These are phyloP conservation scores for Saccharomyces pastorianus DNA, from an alignment of 1,139 yeast genomes.

Conservation along the genomic window DNA sequence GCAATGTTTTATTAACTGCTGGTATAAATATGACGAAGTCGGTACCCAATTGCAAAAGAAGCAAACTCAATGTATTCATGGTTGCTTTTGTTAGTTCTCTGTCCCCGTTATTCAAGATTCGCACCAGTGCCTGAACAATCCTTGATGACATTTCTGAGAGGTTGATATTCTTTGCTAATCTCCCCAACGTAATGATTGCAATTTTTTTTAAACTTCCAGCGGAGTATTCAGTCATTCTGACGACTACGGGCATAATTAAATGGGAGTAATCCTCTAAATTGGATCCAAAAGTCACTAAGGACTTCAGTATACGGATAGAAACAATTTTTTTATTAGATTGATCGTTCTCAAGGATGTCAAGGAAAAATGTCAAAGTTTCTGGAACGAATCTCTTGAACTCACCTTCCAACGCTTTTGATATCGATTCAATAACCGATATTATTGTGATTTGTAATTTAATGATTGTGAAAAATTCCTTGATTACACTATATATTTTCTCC, in stretches of 20 bases:
- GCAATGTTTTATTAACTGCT: conserved; percentile 63
- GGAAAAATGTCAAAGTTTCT: conserved; percentile 62
- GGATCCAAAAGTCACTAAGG: conserved; percentile 82
- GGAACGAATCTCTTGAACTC: conserved; percentile 85
- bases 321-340: conserved; percentile 55
- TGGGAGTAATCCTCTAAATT: conserved; percentile 86
- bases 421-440: conserved; percentile 70
- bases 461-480: conserved; percentile 65
- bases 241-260: conserved; percentile 75
- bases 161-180: conserved; percentile 63
- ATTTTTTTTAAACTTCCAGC: conserved; percentile 51
- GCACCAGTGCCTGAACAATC: conserved; percentile 75
- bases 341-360: conserved; percentile 75
- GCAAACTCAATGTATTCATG: conserved; percentile 72
- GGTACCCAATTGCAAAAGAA: conserved; percentile 71
- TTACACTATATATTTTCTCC: conserved; percentile 65
- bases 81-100: conserved; percentile 60
- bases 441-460: conserved; percentile 70
- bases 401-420: conserved; percentile 81
- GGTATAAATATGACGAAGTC: conserved; percentile 88
- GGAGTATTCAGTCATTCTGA: conserved; percentile 69
- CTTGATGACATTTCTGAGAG: conserved; percentile 86
- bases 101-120: conserved; percentile 52
- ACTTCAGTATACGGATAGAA: conserved; percentile 69
- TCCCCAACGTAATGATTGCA: conserved; percentile 80